Evolutionary conservation across 352 stramenopile species (phyloP).

Genomic region (Phytophthora hibernalis): DNA sequence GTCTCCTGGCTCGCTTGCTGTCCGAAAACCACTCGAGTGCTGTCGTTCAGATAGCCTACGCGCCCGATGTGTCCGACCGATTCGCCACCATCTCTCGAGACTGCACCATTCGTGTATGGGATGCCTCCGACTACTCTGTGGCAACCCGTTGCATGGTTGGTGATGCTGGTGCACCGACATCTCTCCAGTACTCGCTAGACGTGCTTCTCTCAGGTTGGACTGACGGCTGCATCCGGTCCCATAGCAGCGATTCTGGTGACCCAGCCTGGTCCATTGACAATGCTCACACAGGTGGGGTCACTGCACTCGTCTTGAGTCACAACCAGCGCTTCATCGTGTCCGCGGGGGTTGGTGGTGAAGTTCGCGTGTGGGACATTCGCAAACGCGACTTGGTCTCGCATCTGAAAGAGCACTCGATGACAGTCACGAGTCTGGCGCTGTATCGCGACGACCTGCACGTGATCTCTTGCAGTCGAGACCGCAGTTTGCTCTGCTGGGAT

Average conservation of each 20-base stretch:
- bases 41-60: conserved; percentile 86
- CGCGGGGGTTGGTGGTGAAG: conserved; percentile 83
- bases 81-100: conserved; percentile 92
- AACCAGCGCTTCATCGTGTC: conserved; percentile 91
- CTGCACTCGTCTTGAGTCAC: conserved; percentile 88
- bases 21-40: conserved; percentile 84
- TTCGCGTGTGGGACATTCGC: conserved; percentile 94
- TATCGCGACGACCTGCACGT: conserved; percentile 92
- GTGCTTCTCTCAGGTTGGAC: conserved; percentile 91
- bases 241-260: conserved; percentile 86
- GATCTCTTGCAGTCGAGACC: conserved; percentile 89
- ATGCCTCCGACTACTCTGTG: conserved; percentile 88
- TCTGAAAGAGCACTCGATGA: conserved; percentile 93
- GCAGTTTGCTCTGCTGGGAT: conserved; percentile 94
- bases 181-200: conserved; percentile 87
- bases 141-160: conserved; percentile 59
- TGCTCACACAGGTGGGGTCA: conserved; percentile 90
- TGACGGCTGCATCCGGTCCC: conserved; percentile 89
- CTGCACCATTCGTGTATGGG: conserved; percentile 91
- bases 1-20: conserved; percentile 30
- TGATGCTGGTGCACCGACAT: conserved; percentile 71
- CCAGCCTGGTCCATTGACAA: conserved; percentile 91
- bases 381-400: conserved; percentile 91
- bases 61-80: conserved; percentile 75
- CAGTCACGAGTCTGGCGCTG: conserved; percentile 85